These are phyloP conservation scores for Gryganskiella cystojenkinii DNA, from an alignment of 192 early-diverging fungal species.

Conservation along the genomic window DNA sequence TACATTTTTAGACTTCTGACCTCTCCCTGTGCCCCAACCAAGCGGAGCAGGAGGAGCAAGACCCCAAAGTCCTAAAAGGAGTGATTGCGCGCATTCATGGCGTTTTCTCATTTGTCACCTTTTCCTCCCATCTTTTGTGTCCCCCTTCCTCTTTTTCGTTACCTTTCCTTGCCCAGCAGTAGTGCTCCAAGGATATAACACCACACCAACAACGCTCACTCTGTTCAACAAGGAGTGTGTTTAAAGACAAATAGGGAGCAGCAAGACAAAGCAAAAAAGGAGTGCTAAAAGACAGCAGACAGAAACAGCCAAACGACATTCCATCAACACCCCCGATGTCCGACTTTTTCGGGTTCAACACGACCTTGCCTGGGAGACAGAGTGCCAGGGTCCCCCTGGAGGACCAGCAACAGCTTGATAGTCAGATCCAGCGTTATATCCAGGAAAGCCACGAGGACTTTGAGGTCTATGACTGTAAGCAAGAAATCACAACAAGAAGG, in stretches of 20 bases:
- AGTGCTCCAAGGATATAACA: no score
- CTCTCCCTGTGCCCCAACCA: neutral
- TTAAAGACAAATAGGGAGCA: no score
- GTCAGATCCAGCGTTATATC: constrained; percentile 47
- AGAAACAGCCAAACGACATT: neutral
- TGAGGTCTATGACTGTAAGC: constrained; percentile 72
- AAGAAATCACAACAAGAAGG: no score
- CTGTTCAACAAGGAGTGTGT: no score
- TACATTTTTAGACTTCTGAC: neutral
- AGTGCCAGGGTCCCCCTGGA: constrained; percentile 46
- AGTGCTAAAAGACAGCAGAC: neutral
- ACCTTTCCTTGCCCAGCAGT: no score
- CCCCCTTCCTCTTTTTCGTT: no score
- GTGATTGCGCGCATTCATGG: no score
- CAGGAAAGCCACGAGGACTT: constrained; percentile 63
- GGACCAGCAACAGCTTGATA: constrained; percentile 52
- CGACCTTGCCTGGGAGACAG: constrained; percentile 56
- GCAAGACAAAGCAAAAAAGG: neutral
- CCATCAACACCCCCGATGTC: constrained; percentile 30
- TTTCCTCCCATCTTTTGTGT: no score
- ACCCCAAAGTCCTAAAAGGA: neutral
- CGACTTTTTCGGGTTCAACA: constrained; percentile 64
- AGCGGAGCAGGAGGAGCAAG: neutral
- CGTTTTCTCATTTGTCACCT: no score
- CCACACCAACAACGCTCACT: no score